Conservation (phyloP, 73 alveolate species). For the Symbiodinium pilosum region DNA sequence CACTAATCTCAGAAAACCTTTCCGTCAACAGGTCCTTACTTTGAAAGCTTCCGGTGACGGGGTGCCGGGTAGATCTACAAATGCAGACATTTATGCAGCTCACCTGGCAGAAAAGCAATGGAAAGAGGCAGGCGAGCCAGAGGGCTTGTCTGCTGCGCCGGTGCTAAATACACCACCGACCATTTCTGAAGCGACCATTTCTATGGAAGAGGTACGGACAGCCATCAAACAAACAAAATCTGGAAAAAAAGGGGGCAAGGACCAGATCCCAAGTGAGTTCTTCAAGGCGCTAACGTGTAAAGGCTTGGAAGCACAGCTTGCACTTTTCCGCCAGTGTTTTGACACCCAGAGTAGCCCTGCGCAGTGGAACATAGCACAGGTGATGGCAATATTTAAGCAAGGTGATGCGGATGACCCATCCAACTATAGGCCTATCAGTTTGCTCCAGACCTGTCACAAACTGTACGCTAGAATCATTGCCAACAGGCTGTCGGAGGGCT, state of each 20-base stretch:
- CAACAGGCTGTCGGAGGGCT: not conserved
- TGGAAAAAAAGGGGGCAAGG: not conserved
- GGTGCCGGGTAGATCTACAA: not conserved
- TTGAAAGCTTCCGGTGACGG: not conserved
- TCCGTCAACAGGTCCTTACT: not conserved
- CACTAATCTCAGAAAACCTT: not conserved
- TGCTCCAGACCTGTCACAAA: conserved; percentile 7
- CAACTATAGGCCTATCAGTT: not conserved
- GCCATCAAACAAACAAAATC: not conserved
- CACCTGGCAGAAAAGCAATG: not conserved
- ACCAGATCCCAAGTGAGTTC: conserved; percentile 25
- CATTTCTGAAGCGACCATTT: not conserved
- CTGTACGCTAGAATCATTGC: not conserved
- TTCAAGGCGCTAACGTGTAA: not conserved
- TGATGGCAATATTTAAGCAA: not conserved
- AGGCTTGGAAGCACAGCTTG: conserved; percentile 7
- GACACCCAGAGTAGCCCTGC: not conserved
- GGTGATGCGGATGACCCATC: conserved; percentile 5
- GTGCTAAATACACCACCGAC: not conserved
- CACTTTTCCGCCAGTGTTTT: not conserved
- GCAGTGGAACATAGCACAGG: conserved; percentile 1
- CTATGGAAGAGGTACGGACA: not conserved
- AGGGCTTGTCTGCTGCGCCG: not conserved
- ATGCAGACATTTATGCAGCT: not conserved
- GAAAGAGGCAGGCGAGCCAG: not conserved